Evolutionary conservation across 2,329 filamentous ascomycete genomes (phyloP), one percentile per base, ranked within the genome.

Genomic region (Phaeosphaeria sp.): DNA sequence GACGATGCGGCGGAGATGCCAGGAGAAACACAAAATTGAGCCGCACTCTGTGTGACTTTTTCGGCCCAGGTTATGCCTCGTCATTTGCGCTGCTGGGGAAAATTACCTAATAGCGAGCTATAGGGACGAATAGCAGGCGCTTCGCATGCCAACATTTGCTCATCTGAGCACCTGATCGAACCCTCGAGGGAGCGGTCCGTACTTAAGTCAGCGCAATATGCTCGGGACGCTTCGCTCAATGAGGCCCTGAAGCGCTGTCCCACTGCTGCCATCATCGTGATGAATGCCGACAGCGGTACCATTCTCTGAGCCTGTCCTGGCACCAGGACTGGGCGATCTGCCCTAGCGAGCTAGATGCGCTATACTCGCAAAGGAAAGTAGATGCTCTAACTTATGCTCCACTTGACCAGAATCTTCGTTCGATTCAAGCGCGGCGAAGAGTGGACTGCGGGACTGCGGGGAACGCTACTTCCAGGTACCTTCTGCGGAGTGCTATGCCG

Each of bases 91-190:
- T 65, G 52, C 68, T 65, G 61, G 62, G 62, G 61, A 63, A 52
- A 69, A 69, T 76, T 76, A 76, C 68, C 64, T 76, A 76, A 76
- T 76, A 69, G 71, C 64, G 69, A 57, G 48, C 46, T 39, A 51
- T 52, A 52, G 59, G 63, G 59, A 69, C 72, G 68, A 75, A 75
- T 75, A 64, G 71, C 59, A 68, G 66, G 66, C 68, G 62, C 64
- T 67, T 69, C 67, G 67, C 65, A 71, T 60, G 64, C 63, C 65
- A 66, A 55, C 61, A 53, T 58, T 15, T 58, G 46, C 56, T 57
- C 47, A 53, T 46, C 36, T 64, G 61, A 67, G 62, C 67, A 69
- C 64, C 62, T 67, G 66, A 67, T 63, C 61, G 54, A 53, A 58
- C 52, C 62, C 55, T 56, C 18, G 52, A 48, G 51, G 47, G 17